These are phyloP conservation scores for Nicotiana undulata DNA, from an alignment of 257 asterid species.

Conservation along the genomic window DNA sequence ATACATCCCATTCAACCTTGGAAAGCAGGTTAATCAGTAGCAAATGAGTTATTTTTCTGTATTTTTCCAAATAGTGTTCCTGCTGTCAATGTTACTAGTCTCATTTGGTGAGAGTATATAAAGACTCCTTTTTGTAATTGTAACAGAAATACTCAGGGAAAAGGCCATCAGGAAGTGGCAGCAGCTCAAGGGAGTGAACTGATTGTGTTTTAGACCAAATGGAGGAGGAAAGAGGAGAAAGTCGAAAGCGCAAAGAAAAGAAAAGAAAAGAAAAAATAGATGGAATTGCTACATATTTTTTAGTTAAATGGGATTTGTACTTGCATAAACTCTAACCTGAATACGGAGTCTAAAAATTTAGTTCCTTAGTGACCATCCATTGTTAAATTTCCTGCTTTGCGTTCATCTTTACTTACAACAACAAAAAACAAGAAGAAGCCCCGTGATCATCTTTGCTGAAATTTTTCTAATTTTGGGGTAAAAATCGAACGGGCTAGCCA, in stretches of 20 bases:
- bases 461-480: background rate
- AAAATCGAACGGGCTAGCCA: too few relatives aligned
- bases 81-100: background rate
- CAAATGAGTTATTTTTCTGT: constrained; percentile 4
- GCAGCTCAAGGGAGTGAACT: constrained; percentile 59
- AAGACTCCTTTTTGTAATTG: background rate
- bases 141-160: constrained; percentile 70
- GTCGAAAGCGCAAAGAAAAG: background rate
- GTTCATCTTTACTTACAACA: background rate
- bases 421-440: too few relatives aligned
- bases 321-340: constrained; percentile 18
- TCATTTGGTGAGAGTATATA: background rate
- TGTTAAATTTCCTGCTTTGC: constrained; percentile 16
- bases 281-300: constrained; percentile 14
- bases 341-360: background rate
- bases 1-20: constrained; percentile 47
- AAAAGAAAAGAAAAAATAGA: background rate
- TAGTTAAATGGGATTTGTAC: constrained; percentile 31
- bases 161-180: constrained; percentile 41
- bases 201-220: constrained; percentile 6
- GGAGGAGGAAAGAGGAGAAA: background rate
- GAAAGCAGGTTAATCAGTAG: constrained; percentile 21
- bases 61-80: background rate
- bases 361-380: constrained; percentile 5
- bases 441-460: too few relatives aligned